Conservation (phyloP, 257 asterid genomes). For the Coffea eugenioides region DNA sequence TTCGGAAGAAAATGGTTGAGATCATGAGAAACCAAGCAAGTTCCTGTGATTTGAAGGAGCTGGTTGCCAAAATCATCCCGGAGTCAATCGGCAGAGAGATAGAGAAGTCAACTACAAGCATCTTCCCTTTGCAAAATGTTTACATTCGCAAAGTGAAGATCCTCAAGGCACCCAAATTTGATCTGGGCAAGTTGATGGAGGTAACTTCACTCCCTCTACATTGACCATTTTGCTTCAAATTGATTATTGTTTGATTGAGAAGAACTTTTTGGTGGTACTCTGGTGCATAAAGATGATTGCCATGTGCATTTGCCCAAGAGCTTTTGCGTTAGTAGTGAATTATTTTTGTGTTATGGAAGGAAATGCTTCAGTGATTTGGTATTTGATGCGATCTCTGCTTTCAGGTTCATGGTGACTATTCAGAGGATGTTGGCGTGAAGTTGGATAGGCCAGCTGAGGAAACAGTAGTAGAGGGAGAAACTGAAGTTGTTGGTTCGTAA, state of each 20-base stretch:
- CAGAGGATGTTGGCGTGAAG: conserved; percentile 41
- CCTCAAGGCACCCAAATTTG: conserved; percentile 39
- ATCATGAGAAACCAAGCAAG: conserved; percentile 39
- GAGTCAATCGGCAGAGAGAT: conserved; percentile 44
- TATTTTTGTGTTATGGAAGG: not conserved
- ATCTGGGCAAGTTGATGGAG: conserved; percentile 44
- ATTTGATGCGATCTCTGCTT: not conserved
- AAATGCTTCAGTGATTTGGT: not conserved
- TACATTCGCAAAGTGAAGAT: conserved; percentile 39
- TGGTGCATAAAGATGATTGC: not conserved
- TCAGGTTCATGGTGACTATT: conserved; percentile 40
- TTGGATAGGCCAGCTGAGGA: conserved; percentile 48
- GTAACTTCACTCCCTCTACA: not conserved
- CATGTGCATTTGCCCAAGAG: not conserved
- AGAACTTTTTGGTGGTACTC: not conserved
- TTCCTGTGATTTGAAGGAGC: conserved; percentile 39
- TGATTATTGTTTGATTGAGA: not conserved
- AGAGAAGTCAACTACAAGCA: conserved; percentile 41
- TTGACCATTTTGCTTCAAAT: not conserved
- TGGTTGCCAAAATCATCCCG: conserved; percentile 36
- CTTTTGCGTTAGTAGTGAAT: not conserved
- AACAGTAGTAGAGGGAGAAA: conserved; percentile 30
- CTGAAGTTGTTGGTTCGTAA: conserved; percentile 46
- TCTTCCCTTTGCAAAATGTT: conserved; percentile 40
- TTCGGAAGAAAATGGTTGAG: conserved; percentile 37